These are phyloP conservation scores for Sporothrix mexicana DNA, from an alignment of 2,329 filamentous ascomycete genomes.

Conservation along the genomic window DNA sequence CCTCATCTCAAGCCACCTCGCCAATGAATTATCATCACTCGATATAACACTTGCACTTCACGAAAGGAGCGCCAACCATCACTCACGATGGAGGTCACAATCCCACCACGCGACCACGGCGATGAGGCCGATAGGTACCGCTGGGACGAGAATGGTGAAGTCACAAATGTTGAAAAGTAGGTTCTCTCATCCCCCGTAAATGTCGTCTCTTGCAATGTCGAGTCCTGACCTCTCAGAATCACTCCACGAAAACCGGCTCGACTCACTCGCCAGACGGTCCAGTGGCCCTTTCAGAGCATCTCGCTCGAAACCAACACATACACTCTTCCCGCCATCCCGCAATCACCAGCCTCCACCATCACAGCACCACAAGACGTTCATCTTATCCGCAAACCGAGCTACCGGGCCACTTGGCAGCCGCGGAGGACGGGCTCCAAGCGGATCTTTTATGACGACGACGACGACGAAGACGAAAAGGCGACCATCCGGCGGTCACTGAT, in stretches of 20 bases:
- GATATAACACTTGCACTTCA: background rate
- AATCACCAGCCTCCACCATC: background rate
- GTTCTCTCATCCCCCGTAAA: too few species aligned
- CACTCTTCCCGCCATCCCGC: background rate
- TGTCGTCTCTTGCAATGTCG: too few species aligned
- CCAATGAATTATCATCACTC: background rate
- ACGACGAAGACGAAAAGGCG: slow-evolving; percentile 32
- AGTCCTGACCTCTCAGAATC: background rate
- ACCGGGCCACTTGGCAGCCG: slow-evolving; percentile 41
- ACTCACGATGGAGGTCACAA: slow-evolving; percentile 42
- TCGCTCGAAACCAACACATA: slow-evolving; percentile 38
- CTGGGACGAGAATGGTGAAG: slow-evolving; percentile 44
- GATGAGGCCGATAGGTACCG: slow-evolving; percentile 40
- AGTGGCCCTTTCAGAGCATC: slow-evolving; percentile 48
- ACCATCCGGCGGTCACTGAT: slow-evolving; percentile 51
- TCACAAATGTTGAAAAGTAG: slow-evolving; percentile 27
- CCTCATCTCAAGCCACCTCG: background rate
- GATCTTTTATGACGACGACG: slow-evolving; percentile 32
- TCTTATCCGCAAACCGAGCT: slow-evolving; percentile 18
- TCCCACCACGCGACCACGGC: slow-evolving; percentile 42
- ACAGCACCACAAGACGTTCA: background rate
- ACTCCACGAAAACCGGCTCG: background rate
- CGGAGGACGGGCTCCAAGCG: slow-evolving; percentile 29
- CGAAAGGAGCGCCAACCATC: background rate
- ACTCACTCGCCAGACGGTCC: slow-evolving; percentile 39